These are phyloP conservation scores for Skeletonema marinoi DNA, from an alignment of 108 stramenopile species.

Conservation along the genomic window DNA sequence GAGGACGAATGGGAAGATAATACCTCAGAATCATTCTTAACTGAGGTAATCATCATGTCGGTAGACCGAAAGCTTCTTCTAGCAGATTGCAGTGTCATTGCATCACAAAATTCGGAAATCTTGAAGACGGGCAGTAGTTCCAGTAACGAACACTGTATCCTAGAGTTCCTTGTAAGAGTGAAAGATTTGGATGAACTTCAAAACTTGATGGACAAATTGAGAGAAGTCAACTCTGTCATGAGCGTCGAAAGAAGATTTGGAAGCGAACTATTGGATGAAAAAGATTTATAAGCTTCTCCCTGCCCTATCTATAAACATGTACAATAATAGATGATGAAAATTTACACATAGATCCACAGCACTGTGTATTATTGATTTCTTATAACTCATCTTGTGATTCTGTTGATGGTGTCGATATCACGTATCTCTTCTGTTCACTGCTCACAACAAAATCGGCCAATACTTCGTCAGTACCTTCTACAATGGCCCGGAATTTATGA, in stretches of 20 bases:
- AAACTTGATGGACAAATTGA: slow-evolving; percentile 75
- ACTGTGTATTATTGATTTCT: neutral
- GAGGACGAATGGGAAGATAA: slow-evolving; percentile 51
- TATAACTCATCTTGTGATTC: slow-evolving; percentile 8
- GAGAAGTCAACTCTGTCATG: slow-evolving; percentile 76
- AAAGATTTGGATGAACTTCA: slow-evolving; percentile 73
- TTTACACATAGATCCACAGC: neutral
- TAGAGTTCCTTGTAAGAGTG: slow-evolving; percentile 78
- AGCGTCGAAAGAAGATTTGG: slow-evolving; percentile 71
- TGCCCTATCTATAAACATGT: neutral
- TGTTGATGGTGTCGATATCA: neutral
- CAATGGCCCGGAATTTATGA: slow-evolving; percentile 9
- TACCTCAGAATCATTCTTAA: slow-evolving; percentile 47
- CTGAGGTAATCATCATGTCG: slow-evolving; percentile 72
- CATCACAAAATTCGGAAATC: slow-evolving; percentile 77
- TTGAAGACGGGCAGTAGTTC: slow-evolving; percentile 79
- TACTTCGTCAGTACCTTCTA: slow-evolving; percentile 4
- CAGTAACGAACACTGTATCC: slow-evolving; percentile 72
- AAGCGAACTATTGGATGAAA: neutral
- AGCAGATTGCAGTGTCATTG: slow-evolving; percentile 85
- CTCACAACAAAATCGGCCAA: slow-evolving; percentile 15
- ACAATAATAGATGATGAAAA: neutral
- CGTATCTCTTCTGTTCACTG: neutral
- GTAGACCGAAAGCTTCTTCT: slow-evolving; percentile 81
- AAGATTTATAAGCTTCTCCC: neutral